Conservation (phyloP, 345 rosid species). For the Balakata baccata region DNA sequence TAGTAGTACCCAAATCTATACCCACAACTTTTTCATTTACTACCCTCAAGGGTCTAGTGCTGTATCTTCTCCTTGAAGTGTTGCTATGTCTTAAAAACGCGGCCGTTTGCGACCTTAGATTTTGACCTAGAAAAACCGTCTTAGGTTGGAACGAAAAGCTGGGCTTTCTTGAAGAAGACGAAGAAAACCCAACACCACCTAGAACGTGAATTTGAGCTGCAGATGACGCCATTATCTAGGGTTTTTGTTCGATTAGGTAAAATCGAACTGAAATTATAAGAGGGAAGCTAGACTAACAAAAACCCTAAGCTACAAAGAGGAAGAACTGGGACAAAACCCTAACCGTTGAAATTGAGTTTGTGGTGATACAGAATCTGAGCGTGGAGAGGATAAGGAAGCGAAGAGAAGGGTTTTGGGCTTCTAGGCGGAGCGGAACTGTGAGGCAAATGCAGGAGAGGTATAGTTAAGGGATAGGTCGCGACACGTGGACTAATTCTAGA, state of each 20-base stretch:
- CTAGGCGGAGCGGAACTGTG: not conserved
- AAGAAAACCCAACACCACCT: conserved; percentile 44
- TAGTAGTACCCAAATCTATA: conserved; percentile 93
- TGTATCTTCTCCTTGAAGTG: conserved; percentile 33
- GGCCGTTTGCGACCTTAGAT: conserved; percentile 26
- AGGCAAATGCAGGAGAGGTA: not conserved
- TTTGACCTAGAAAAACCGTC: conserved; percentile 59
- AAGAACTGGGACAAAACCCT: not conserved
- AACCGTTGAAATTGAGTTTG: not conserved
- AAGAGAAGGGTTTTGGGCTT: conserved; percentile 31
- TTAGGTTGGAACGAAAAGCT: conserved; percentile 21
- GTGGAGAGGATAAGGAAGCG: conserved; percentile 17
- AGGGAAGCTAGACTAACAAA: not conserved
- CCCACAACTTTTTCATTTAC: conserved; percentile 90
- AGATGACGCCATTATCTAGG: conserved; percentile 58
- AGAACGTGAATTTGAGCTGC: conserved; percentile 72
- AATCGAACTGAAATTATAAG: not conserved
- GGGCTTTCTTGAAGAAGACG: conserved; percentile 30
- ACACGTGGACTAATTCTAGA: conserved; percentile 40
- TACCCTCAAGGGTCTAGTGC: conserved; percentile 55
- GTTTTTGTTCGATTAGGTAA: not conserved
- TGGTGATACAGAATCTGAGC: not conserved
- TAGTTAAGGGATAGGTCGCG: conserved; percentile 37
- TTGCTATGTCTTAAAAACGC: conserved; percentile 43
- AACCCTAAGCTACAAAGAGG: not conserved